Percentiles rank a stretch among this genome's conserved stretches.
Conservation (phyloP, 1,284 basidiomycete genomes). For the Fomitiporia mediterranea region DNA sequence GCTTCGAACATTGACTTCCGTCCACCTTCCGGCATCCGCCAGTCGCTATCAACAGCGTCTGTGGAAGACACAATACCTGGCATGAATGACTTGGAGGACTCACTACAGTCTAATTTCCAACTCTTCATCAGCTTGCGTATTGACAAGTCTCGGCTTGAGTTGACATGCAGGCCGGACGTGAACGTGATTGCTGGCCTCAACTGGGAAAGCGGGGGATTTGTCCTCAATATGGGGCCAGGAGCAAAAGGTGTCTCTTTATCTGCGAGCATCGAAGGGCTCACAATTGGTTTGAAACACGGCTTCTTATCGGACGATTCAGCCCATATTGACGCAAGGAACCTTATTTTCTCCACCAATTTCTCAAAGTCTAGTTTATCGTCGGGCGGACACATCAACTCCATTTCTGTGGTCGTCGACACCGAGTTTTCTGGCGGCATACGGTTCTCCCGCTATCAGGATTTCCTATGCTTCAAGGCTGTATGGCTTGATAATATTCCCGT, state of each 20-base stretch:
- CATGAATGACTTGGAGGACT: neutral
- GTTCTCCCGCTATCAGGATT: conserved; percentile 79
- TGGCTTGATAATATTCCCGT: conserved; percentile 84
- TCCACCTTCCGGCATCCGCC: conserved; percentile 6
- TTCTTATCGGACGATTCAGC: conserved; percentile 79
- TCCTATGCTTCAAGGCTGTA: conserved; percentile 85
- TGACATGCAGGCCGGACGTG: conserved; percentile 85
- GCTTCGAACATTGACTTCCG: neutral
- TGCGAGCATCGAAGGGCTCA: conserved; percentile 75
- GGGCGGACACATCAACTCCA: conserved; percentile 44
- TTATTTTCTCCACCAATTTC: conserved; percentile 68
- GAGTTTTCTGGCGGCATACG: conserved; percentile 70
- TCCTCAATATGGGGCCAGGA: conserved; percentile 71
- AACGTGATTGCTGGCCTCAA: conserved; percentile 81
- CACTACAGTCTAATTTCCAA: conserved; percentile 46
- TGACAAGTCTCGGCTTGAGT: conserved; percentile 77
- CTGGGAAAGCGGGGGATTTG: conserved; percentile 90
- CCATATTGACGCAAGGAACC: conserved; percentile 67
- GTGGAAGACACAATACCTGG: conserved; percentile 1
- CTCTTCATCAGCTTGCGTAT: conserved; percentile 85
- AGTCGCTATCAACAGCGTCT: conserved; percentile 18
- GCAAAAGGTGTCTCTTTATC: conserved; percentile 67
- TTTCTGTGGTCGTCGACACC: conserved; percentile 71
- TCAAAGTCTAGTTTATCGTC: conserved; percentile 41
- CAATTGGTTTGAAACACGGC: conserved; percentile 73